Conservation (phyloP, 768 basidiomycete genomes). For the Lactarius quietus region DNA sequence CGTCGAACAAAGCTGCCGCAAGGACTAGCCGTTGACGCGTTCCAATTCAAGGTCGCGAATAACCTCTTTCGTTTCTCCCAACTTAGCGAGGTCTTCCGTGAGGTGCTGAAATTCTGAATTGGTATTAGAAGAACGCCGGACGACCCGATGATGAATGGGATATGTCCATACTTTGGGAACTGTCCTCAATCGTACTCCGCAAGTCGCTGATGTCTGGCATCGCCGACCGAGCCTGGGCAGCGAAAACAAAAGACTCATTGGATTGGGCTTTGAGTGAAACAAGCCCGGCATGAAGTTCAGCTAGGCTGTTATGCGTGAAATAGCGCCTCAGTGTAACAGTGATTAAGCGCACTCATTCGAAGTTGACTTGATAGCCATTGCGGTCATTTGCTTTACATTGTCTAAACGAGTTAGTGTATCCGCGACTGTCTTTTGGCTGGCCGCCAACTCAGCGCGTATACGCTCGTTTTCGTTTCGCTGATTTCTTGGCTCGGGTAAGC, state of each 20-base stretch:
- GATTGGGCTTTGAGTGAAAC: constrained; percentile 23
- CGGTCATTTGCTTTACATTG: constrained; percentile 17
- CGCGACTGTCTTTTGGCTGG: constrained; percentile 1
- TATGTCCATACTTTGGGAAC: constrained; percentile 13
- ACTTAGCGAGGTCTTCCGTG: constrained; percentile 16
- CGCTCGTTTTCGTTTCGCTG: constrained; percentile 23
- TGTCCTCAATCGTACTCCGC: constrained; percentile 17
- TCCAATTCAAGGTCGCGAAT: constrained; percentile 21
- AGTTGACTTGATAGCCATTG: constrained; percentile 11
- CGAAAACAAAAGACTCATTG: constrained; percentile 23
- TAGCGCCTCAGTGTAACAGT: not conserved
- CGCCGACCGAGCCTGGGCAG: constrained; percentile 17
- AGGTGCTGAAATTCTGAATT: constrained; percentile 16
- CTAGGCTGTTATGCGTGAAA: constrained; percentile 16
- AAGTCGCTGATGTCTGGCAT: constrained; percentile 21
- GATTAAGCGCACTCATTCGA: constrained; percentile 15
- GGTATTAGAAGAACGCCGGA: not conserved
- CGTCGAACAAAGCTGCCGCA: not conserved
- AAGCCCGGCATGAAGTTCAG: constrained; percentile 19
- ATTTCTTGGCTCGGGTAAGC: not conserved
- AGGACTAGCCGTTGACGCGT: constrained; percentile 15
- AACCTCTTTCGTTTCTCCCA: constrained; percentile 17
- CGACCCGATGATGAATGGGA: not conserved
- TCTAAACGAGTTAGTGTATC: constrained; percentile 12
- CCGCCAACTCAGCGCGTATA: constrained; percentile 15